Percentiles rank a stretch among this genome's conserved stretches.
phyloP scores from a whole-genome alignment of 1,284 basidiomycete genomes.

The Austroboletus novae-zelandiae region DNA sequence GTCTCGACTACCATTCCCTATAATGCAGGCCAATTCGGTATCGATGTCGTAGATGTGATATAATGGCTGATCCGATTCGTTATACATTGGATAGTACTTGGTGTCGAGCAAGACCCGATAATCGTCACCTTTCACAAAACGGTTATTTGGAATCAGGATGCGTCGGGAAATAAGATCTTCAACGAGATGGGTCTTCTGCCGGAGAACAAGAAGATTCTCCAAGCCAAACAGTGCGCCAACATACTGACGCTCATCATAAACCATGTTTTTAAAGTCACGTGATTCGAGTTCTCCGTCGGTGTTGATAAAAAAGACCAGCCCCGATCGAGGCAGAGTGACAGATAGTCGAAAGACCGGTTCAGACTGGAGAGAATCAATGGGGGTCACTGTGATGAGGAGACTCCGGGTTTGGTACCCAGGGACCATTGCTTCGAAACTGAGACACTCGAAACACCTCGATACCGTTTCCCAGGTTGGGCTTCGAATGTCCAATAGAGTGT shows the following conservation, averaged over 20 bases:
- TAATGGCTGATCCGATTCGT: too few relatives aligned
- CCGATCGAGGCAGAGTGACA: neutral
- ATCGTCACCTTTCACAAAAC: accelerated
- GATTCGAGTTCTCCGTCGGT: neutral
- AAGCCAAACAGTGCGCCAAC: constrained; percentile 27
- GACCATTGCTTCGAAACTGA: neutral
- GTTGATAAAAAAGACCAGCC: neutral
- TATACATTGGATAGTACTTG: too few relatives aligned
- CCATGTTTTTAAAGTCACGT: neutral
- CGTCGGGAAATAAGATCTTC: constrained; percentile 14
- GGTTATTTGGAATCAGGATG: constrained; percentile 40
- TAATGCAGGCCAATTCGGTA: constrained; percentile 36
- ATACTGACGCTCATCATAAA: neutral
- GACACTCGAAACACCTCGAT: neutral
- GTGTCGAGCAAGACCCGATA: neutral
- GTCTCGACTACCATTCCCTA: constrained; percentile 29
- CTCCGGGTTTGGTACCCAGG: neutral
- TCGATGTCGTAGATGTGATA: constrained; percentile 39
- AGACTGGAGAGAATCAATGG: neutral
- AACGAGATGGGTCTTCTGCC: constrained; percentile 10
- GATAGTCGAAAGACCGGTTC: neutral
- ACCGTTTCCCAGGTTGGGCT: neutral
- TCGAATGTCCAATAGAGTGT: neutral
- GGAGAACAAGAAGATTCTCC: constrained; percentile 38
- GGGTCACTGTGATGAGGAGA: neutral